Percentiles rank a stretch among this genome's conserved stretches.
Evolutionary conservation across 192 early-diverging fungal species (phyloP).

Genomic region (Rhizoclosmatium sp.): DNA sequence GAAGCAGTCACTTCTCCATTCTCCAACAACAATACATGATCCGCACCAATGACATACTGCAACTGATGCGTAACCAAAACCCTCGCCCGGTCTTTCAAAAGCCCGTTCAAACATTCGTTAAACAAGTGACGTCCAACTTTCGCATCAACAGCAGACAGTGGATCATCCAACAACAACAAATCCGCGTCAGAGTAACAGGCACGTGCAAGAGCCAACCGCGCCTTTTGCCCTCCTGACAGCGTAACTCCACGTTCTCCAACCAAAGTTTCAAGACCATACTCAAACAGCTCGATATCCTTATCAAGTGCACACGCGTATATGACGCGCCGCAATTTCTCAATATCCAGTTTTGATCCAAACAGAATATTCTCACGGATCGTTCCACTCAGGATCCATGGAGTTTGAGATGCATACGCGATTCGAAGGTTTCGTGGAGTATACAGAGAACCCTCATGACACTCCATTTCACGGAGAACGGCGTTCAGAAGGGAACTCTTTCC

Average conservation of each 20-base stretch:
- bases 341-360: slow-evolving; percentile 46
- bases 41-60: slow-evolving; percentile 50
- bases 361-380: slow-evolving; percentile 52
- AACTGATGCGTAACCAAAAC: slow-evolving; percentile 60
- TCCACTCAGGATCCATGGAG: slow-evolving; percentile 50
- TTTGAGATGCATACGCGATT: slow-evolving; percentile 50
- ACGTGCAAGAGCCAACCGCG: slow-evolving; percentile 45
- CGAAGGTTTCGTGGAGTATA: not conserved
- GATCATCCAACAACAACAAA: slow-evolving; percentile 79
- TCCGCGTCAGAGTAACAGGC: slow-evolving; percentile 47
- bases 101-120: slow-evolving; percentile 43
- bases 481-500: slow-evolving; percentile 45
- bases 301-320: slow-evolving; percentile 41
- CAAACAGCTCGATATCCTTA: slow-evolving; percentile 37
- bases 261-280: slow-evolving; percentile 43
- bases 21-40: slow-evolving; percentile 50
- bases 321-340: slow-evolving; percentile 31
- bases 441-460: slow-evolving; percentile 23
- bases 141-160: slow-evolving; percentile 82
- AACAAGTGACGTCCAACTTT: slow-evolving; percentile 48
- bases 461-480: slow-evolving; percentile 50
- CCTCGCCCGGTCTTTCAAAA: slow-evolving; percentile 43
- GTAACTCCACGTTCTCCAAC: slow-evolving; percentile 54
- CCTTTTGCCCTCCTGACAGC: slow-evolving; percentile 49
- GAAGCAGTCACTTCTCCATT: slow-evolving; percentile 34